Conservation (phyloP, 1,139 yeast genomes). For the Ashbya aceris region DNA sequence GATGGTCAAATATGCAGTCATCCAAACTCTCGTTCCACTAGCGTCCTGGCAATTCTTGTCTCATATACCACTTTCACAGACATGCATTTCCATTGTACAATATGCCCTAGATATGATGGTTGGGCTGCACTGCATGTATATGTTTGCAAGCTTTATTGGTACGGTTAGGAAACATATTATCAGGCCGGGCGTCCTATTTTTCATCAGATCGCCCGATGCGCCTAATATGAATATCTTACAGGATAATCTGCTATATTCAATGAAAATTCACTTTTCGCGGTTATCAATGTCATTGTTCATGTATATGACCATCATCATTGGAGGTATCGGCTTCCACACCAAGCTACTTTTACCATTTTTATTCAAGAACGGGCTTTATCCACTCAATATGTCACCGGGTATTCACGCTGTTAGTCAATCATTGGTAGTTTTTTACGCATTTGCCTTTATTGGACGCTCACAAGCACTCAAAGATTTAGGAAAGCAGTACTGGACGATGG, state of each 20-base stretch:
- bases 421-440: conserved; percentile 5
- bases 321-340: conserved; percentile 58
- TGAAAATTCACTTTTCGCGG: conserved; percentile 61
- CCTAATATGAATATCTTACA: conserved; percentile 84
- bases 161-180: conserved; percentile 66
- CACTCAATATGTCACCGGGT: conserved; percentile 5
- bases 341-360: conserved; percentile 34
- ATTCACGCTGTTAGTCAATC: background rate
- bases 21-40: conserved; percentile 40
- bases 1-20: conserved; percentile 54
- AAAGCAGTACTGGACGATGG: conserved; percentile 51
- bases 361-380: conserved; percentile 20
- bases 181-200: conserved; percentile 82
- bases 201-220: conserved; percentile 90
- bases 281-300: conserved; percentile 68
- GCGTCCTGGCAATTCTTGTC: conserved; percentile 17
- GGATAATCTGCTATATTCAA: conserved; percentile 75
- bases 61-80: conserved; percentile 2
- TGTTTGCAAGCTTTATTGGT: conserved; percentile 78
- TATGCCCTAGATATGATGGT: conserved; percentile 16
- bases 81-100: conserved; percentile 7
- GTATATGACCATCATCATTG: conserved; percentile 60
- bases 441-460: conserved; percentile 11
- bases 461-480: conserved; percentile 30
- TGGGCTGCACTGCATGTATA: conserved; percentile 60